A percentile compares a stretch with the other conserved stretches of the same genome.
Evolutionary conservation across 108 stramenopile species (phyloP).

Genomic region (Cyclotella atomus): DNA sequence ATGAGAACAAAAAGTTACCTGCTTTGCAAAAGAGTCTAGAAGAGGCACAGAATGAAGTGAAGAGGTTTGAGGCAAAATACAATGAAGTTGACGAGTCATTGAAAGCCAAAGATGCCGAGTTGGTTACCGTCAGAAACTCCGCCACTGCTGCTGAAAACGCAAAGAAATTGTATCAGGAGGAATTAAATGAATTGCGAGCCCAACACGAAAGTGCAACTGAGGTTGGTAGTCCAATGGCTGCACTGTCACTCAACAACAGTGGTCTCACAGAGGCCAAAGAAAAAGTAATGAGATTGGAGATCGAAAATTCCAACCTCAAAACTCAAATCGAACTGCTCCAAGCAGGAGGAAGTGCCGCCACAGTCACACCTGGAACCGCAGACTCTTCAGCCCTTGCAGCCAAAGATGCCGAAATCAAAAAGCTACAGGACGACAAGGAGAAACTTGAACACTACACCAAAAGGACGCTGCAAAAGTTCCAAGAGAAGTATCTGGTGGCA

Average conservation of each 20-base stretch:
- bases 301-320: conserved; percentile 76
- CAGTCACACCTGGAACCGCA: conserved; percentile 26
- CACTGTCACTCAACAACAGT: conserved; percentile 30
- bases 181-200: conserved; percentile 75
- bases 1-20: conserved; percentile 73
- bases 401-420: conserved; percentile 78
- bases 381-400: conserved; percentile 58
- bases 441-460: conserved; percentile 94
- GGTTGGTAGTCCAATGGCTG: conserved; percentile 36
- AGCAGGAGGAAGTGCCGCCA: conserved; percentile 18
- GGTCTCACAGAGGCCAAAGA: conserved; percentile 53
- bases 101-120: conserved; percentile 59
- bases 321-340: conserved; percentile 64
- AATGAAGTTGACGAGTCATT: conserved; percentile 45
- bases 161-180: conserved; percentile 84
- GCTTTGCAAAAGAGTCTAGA: conserved; percentile 67
- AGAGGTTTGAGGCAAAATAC: conserved; percentile 50
- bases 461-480: conserved; percentile 91
- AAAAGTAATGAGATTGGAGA: conserved; percentile 73
- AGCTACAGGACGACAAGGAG: conserved; percentile 88
- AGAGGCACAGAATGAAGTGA: conserved; percentile 52
- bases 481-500: conserved; percentile 94
- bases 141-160: conserved; percentile 69
- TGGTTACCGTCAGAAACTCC: conserved; percentile 66
- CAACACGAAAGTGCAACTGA: conserved; percentile 67